Evolutionary conservation across 2,329 filamentous ascomycete species (phyloP).

Genomic region (Colletotrichum sp.): DNA sequence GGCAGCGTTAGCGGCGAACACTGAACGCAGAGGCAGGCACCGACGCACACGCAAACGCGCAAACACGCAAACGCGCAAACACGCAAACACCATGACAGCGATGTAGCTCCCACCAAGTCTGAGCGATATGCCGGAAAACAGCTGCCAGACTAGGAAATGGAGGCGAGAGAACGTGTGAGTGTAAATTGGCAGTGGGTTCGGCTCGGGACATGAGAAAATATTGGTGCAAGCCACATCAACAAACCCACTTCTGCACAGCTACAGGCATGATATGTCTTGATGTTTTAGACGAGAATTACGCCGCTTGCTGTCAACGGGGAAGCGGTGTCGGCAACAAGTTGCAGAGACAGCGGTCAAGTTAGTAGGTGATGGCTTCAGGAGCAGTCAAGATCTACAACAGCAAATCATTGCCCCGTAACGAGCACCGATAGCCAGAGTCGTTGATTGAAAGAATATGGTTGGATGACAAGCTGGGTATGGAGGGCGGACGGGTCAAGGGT

Average conservation of each 20-base stretch:
- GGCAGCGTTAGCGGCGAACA: background rate
- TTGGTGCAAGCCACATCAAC: slow-evolving; percentile 6
- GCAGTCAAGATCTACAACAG: background rate
- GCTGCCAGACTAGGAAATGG: slow-evolving; percentile 6
- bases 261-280: background rate
- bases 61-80: background rate
- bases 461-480: no score
- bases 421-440: no score
- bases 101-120: background rate
- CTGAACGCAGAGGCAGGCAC: background rate
- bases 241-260: background rate
- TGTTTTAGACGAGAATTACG: background rate
- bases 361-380: background rate
- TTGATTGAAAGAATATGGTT: no score
- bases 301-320: background rate
- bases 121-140: background rate
- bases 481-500: background rate
- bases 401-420: background rate
- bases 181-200: background rate
- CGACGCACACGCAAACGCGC: background rate
- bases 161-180: slow-evolving; percentile 6
- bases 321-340: background rate
- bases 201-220: background rate
- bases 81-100: background rate
- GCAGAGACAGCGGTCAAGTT: background rate